phyloP scores from a whole-genome alignment of 192 early-diverging fungal species.

The Phycomyces nitens region DNA sequence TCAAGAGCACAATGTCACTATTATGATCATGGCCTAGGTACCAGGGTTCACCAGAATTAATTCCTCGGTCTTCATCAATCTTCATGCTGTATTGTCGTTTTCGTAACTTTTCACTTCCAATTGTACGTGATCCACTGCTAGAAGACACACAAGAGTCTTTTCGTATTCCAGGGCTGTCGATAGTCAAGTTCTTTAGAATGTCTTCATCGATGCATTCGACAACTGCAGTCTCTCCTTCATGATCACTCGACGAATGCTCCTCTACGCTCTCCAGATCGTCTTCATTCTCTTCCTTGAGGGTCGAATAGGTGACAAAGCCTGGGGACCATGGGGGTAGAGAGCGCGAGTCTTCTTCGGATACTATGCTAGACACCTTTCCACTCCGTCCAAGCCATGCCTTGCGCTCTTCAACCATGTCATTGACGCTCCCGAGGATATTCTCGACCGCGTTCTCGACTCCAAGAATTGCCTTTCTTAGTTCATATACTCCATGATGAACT shows the following conservation, averaged over 20 bases:
- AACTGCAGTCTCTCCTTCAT: neutral
- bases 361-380: no score
- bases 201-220: neutral
- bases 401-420: slow-evolving; percentile 15
- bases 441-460: slow-evolving; percentile 9
- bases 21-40: slow-evolving; percentile 61
- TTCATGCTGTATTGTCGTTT: neutral
- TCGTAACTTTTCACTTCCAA: neutral
- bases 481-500: neutral
- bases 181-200: neutral
- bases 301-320: slow-evolving; percentile 38
- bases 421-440: slow-evolving; percentile 8
- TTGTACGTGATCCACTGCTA: slow-evolving; percentile 27
- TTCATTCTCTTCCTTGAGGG: neutral
- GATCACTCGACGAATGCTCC: neutral
- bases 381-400: slow-evolving; percentile 18
- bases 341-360: no score
- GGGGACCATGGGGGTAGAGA: slow-evolving; percentile 15
- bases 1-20: slow-evolving; percentile 60
- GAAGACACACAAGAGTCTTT: neutral
- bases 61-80: neutral
- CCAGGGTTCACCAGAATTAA: slow-evolving; percentile 46
- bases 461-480: slow-evolving; percentile 2
- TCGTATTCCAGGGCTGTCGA: neutral
- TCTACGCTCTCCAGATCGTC: neutral